Evolutionary conservation across 805 yeast genomes (phyloP), one percentile per base, ranked within the genome.

Genomic region (Candida lessepsii): DNA sequence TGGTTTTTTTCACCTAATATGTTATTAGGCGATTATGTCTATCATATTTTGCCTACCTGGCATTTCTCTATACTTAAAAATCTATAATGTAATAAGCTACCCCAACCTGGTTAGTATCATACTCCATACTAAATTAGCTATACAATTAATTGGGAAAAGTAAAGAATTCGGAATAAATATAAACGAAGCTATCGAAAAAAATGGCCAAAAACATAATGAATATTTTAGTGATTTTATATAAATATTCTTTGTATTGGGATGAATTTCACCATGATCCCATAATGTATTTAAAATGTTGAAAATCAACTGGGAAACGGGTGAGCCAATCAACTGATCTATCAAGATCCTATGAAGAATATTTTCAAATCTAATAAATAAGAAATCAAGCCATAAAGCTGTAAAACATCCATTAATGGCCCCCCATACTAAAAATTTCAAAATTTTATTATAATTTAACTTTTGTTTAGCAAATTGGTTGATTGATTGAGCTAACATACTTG

Each of bases 191-290:
- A 72, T 57, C 10, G 83, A 76, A 39, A 78, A 73, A 29, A 74
- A 58, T 2, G 86, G 85, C 83, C 85, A 81, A 37, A 71, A 68
- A 52, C 76, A 58, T 51, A 74, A 78, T 25, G 81, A 72, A 41
- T 73, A 70, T 40, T 71, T 73, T 44, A 81, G 55, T 7, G 80
- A 66, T 32, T 67, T 72, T 39, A 75, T 41, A 46, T 67, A 78
- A 7, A 73, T 59, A 8, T 65, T 46, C 42, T 61, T 60, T 53
- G 69, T 34, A 53, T 49, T 44, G 26, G 41, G 13, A 54, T 56
- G 37, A 57, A 71, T 36, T 56, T 63, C 67, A 11, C 68, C 70
- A 25, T 70, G 63, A 42, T 81, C 86, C 86, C 86, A 81, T 9
- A 76, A 48, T 29, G 75, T 65, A 44, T 70, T 72, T 42, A 69